Percentiles rank a stretch among this genome's conserved stretches.
These are phyloP conservation scores for Sphagnum magellanicum DNA, from an alignment of 228 moss, liverwort and hornwort genomes.

Conservation along the genomic window DNA sequence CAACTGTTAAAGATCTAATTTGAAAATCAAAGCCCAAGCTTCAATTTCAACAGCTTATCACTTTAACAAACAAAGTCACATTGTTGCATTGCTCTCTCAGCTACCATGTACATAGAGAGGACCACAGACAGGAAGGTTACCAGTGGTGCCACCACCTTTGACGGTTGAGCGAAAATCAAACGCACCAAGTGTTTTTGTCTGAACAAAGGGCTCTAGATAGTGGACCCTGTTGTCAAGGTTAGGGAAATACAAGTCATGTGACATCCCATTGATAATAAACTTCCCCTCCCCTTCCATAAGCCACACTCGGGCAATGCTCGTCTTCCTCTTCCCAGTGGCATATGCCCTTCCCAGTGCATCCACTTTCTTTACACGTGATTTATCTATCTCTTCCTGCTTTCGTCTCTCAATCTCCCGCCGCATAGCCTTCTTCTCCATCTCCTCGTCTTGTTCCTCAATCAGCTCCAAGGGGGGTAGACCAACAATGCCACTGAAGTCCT, in stretches of 20 bases:
- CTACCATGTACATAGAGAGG: not conserved
- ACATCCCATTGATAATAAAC: slow-evolving; percentile 64
- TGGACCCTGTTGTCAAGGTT: slow-evolving; percentile 76
- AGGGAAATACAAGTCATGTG: slow-evolving; percentile 73
- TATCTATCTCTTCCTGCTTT: slow-evolving; percentile 76
- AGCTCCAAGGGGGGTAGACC: slow-evolving; percentile 72
- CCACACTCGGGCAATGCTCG: slow-evolving; percentile 80
- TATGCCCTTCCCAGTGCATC: slow-evolving; percentile 78
- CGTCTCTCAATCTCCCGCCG: slow-evolving; percentile 72
- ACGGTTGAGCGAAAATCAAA: slow-evolving; percentile 83
- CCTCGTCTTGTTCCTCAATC: slow-evolving; percentile 76
- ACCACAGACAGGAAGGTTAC: slow-evolving; percentile 9
- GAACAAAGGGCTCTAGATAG: slow-evolving; percentile 66
- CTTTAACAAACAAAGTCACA: not conserved
- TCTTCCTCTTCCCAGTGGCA: slow-evolving; percentile 80
- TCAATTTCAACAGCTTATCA: not conserved
- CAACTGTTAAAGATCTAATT: too few relatives aligned
- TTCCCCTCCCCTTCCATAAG: slow-evolving; percentile 67
- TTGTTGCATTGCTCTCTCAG: not conserved
- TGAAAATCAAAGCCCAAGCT: not conserved
- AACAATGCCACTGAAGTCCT: slow-evolving; percentile 70
- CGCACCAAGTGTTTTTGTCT: slow-evolving; percentile 62
- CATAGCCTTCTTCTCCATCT: slow-evolving; percentile 68
- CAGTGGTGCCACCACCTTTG: slow-evolving; percentile 82
- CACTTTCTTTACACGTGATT: slow-evolving; percentile 70